Evolutionary conservation across 495 filamentous ascomycete species (phyloP), one percentile per base, ranked within the genome.

Genomic region (Penicillium odoratum): DNA sequence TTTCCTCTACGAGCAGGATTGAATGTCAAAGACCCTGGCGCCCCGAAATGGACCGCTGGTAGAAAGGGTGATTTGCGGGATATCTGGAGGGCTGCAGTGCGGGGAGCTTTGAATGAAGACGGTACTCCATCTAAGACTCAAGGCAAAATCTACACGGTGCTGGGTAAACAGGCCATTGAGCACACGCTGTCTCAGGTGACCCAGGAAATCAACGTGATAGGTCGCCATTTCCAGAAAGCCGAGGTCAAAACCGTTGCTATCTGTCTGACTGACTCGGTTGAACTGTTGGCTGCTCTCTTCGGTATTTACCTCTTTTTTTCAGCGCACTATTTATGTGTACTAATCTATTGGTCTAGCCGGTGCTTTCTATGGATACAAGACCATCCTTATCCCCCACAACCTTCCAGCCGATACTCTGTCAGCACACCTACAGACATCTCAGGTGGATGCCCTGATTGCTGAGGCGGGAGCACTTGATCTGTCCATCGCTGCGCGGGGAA

Each of bases 231-330:
- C 44, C 80, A 86, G 58, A 64, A 72, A 10, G 80, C 88, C 57
- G 83, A 84, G 15, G 88, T 81, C n/a, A 87, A 86, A 67, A 86
- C 84, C 34, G 89, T 98, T 28, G 94, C 91, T 26, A 81, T 99
- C 60, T 95, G 94, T 70, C 83, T 98, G 28, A 92, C 92, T 3
- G 97, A 99, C 76, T 95, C 91, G 46, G 79, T 96, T 65, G 94
- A 98, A 72, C 85, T 95, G 50, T 76, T 98, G 44, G 84, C 81
- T 28, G 74, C 83, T 25, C 70, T 88, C n/a, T 90, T 90, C 63
- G 85, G 85, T 88, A 69, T 29, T 77, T n/a, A 18, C 49, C 21
- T 36, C 43, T 28, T 1, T 30, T 30, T 64, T 33, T 71, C 47
- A 38, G 9, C 16, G 31, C n/a, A 40, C 38, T 29, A 18, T 26